These are phyloP conservation scores for Nicotiana obtusifolia DNA, from an alignment of 257 asterid species.

Conservation along the genomic window DNA sequence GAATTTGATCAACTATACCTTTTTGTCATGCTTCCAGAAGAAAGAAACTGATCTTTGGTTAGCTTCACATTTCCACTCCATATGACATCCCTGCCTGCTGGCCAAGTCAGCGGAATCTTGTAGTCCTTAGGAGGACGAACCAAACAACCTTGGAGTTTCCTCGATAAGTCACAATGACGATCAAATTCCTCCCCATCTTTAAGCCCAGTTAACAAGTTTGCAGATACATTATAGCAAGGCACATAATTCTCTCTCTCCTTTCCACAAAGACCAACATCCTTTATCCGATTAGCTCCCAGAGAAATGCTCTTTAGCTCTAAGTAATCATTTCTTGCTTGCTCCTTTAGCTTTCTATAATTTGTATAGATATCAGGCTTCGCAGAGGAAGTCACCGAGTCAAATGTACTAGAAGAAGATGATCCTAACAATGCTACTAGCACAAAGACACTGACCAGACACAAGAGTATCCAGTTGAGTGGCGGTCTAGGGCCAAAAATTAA, in stretches of 20 bases:
- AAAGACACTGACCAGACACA: conserved; percentile 57
- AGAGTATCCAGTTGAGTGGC: conserved; percentile 64
- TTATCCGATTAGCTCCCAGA: conserved; percentile 42
- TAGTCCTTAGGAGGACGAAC: conserved; percentile 94
- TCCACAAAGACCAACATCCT: conserved; percentile 69
- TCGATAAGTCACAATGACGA: conserved; percentile 78
- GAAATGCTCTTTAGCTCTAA: conserved; percentile 48
- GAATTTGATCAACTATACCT: conserved; percentile 41
- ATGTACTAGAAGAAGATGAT: conserved; percentile 48
- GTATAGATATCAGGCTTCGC: conserved; percentile 45
- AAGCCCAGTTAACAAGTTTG: conserved; percentile 63
- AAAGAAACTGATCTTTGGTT: conserved; percentile 92
- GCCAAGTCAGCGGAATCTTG: conserved; percentile 92
- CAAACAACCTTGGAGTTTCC: conserved; percentile 54
- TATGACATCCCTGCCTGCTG: conserved; percentile 81
- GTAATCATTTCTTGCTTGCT: conserved; percentile 66
- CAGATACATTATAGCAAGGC: conserved; percentile 91
- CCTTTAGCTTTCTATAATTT: conserved; percentile 62
- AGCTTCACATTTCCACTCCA: conserved; percentile 94
- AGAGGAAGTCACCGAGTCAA: conserved; percentile 48
- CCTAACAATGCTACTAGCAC: conserved; percentile 58
- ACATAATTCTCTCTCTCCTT: conserved; percentile 83
- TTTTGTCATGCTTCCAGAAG: conserved; percentile 99
- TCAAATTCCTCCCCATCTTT: conserved; percentile 86
- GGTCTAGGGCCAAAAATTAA: conserved; percentile 63